Evolutionary conservation across 2,329 filamentous ascomycete species (phyloP).

Genomic region (Polytolypa hystricis): DNA sequence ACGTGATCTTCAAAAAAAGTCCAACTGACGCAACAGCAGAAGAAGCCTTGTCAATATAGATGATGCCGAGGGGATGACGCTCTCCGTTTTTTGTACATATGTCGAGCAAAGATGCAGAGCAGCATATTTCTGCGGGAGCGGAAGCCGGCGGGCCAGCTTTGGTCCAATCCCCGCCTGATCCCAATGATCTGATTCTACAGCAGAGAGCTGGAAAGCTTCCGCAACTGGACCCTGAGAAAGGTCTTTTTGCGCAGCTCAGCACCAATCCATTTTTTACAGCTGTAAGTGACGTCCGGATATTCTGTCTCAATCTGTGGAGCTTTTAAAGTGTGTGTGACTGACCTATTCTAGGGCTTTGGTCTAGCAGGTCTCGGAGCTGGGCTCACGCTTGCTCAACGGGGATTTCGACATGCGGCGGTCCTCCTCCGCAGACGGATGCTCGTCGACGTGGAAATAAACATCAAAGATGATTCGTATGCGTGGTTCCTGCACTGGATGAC

Average conservation of each 20-base stretch:
- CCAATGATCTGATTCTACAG: slow-evolving; percentile 27
- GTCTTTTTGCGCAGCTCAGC: slow-evolving; percentile 34
- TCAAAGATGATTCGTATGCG: slow-evolving; percentile 82
- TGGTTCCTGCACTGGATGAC: slow-evolving; percentile 96
- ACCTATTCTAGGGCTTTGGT: slow-evolving; percentile 72
- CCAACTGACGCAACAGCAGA: no score
- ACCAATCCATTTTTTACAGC: slow-evolving; percentile 42
- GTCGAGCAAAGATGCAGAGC: slow-evolving; percentile 8
- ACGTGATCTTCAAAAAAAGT: no score
- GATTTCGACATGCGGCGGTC: slow-evolving; percentile 58
- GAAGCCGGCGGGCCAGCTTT: slow-evolving; percentile 25
- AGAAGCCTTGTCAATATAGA: no score
- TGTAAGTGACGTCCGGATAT: slow-evolving; percentile 20
- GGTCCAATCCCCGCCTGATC: slow-evolving; percentile 19
- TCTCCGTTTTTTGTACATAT: slow-evolving; percentile 4
- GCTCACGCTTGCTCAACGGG: slow-evolving; percentile 69
- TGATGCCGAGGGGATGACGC: no score
- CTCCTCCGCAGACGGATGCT: slow-evolving; percentile 75
- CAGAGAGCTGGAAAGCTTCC: slow-evolving; percentile 22
- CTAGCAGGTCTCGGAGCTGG: slow-evolving; percentile 79
- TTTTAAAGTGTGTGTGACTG: not conserved
- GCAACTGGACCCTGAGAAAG: slow-evolving; percentile 26
- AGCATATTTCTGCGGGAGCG: slow-evolving; percentile 21
- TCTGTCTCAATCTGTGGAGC: slow-evolving; percentile 4
- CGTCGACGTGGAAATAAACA: slow-evolving; percentile 90